A percentile compares a stretch with the other conserved stretches of the same genome.
Conservation (phyloP, 495 filamentous ascomycete genomes). For the Penicillium coprophilum region DNA sequence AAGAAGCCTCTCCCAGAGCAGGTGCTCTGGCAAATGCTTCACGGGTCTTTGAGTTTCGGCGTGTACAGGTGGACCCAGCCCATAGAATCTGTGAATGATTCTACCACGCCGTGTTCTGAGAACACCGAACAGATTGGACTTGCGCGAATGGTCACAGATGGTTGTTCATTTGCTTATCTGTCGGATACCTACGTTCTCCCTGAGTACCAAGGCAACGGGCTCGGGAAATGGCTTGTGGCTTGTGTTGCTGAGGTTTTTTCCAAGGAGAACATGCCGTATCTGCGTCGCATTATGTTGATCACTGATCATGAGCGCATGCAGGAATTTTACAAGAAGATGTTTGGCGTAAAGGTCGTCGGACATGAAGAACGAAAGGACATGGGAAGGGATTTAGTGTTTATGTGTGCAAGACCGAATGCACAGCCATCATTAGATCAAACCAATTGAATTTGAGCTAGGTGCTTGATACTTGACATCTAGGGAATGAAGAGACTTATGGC, state of each 20-base stretch:
- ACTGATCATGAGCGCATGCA: slow-evolving; percentile 36
- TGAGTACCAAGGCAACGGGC: slow-evolving; percentile 56
- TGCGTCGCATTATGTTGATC: slow-evolving; percentile 55
- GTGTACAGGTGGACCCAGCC: slow-evolving; percentile 38
- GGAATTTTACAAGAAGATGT: slow-evolving; percentile 46
- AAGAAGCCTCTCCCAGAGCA: slow-evolving; percentile 39
- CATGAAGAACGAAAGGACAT: slow-evolving; percentile 25
- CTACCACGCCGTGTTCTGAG: slow-evolving; percentile 3
- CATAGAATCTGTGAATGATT: not conserved
- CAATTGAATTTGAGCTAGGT: not conserved
- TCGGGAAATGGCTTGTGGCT: slow-evolving; percentile 61
- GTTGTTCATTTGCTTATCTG: slow-evolving; percentile 66
- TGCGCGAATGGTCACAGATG: slow-evolving; percentile 64
- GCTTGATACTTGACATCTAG: not conserved
- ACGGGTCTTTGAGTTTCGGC: slow-evolving; percentile 56
- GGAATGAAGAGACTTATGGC: not conserved
- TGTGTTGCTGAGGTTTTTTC: slow-evolving; percentile 56
- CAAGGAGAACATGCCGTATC: slow-evolving; percentile 47
- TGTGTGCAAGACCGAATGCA: slow-evolving; percentile 26
- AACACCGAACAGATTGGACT: slow-evolving; percentile 53
- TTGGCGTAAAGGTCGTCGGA: slow-evolving; percentile 47
- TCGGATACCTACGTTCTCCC: slow-evolving; percentile 69
- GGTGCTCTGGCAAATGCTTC: slow-evolving; percentile 44
- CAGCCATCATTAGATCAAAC: not conserved
- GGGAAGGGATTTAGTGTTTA: slow-evolving; percentile 22